phyloP scores from a whole-genome alignment of 2,329 filamentous ascomycete genomes.

The Aureobasidium namibiae region DNA sequence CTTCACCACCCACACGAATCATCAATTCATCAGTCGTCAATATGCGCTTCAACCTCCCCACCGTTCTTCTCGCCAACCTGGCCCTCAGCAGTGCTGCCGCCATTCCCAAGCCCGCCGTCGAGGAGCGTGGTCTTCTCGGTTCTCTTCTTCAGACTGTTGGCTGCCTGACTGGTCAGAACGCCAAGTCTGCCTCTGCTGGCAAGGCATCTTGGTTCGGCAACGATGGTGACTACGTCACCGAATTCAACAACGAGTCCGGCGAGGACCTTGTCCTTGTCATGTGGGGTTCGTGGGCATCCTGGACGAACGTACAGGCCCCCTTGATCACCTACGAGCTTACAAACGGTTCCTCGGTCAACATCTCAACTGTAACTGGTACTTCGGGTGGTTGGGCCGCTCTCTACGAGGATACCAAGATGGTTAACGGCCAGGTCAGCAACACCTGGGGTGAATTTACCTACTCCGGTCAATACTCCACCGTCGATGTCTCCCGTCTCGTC shows the following conservation, averaged over 20 bases:
- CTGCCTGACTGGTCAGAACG: slow-evolving; percentile 14
- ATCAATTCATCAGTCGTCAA: background rate
- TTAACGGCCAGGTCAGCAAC: slow-evolving; percentile 16
- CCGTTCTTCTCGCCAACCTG: slow-evolving; percentile 11
- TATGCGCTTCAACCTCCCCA: slow-evolving; percentile 9
- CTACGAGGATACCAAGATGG: slow-evolving; percentile 14
- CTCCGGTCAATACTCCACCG: slow-evolving; percentile 14
- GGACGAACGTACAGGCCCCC: slow-evolving; percentile 14
- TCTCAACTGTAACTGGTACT: slow-evolving; percentile 14
- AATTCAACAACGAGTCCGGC: slow-evolving; percentile 17
- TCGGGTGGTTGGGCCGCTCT: slow-evolving; percentile 16
- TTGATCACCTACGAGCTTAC: slow-evolving; percentile 15
- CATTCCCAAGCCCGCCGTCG: slow-evolving; percentile 5
- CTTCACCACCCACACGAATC: background rate
- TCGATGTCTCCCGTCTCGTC: slow-evolving; percentile 15
- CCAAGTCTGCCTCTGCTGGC: slow-evolving; percentile 4
- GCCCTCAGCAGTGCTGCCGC: slow-evolving; percentile 14
- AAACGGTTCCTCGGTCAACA: slow-evolving; percentile 10
- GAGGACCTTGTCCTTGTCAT: slow-evolving; percentile 16
- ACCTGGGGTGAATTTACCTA: slow-evolving; percentile 17
- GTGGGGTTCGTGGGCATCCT: slow-evolving; percentile 15
- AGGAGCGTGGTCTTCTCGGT: slow-evolving; percentile 14
- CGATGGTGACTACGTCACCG: slow-evolving; percentile 15
- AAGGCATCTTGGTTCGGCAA: slow-evolving; percentile 13
- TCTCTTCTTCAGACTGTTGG: slow-evolving; percentile 5